phyloP scores from a whole-genome alignment of 306 rosid genomes.

The Acacia acuminata region DNA sequence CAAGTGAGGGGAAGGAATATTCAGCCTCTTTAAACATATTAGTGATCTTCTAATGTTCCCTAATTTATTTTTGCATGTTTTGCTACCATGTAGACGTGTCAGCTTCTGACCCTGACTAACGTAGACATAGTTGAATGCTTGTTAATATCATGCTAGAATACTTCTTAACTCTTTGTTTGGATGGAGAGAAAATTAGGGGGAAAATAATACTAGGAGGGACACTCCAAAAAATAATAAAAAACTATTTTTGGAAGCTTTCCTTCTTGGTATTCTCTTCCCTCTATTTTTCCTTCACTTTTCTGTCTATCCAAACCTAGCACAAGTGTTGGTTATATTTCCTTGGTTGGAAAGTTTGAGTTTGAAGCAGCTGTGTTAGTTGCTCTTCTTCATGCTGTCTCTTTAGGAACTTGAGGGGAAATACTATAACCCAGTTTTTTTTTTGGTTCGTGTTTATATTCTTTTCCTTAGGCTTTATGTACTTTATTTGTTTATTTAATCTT shows the following conservation, averaged over 20 bases:
- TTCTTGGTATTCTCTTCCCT: no score
- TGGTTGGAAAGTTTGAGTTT: constrained; percentile 12
- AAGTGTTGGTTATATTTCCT: constrained; percentile 27
- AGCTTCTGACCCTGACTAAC: constrained; percentile 33
- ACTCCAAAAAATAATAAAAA: no score
- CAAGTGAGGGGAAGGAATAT: neutral
- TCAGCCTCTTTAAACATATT: neutral
- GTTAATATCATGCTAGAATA: constrained; percentile 22
- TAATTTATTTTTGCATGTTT: neutral
- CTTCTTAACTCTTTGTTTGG: no score
- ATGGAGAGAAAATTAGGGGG: no score
- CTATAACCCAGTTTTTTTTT: neutral
- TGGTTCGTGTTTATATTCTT: no score
- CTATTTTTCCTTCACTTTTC: no score
- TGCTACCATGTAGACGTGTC: constrained; percentile 36
- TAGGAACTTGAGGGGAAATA: neutral
- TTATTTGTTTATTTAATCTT: no score
- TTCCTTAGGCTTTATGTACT: neutral
- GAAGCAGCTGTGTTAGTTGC: neutral
- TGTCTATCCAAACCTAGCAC: neutral
- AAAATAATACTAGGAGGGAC: no score
- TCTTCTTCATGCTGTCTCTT: neutral
- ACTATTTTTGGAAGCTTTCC: no score
- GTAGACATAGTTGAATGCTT: constrained; percentile 36
- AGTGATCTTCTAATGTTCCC: constrained; percentile 26